These are phyloP conservation scores for Brasenia schreberi DNA, from an alignment of 164 flowering plant species.

Conservation along the genomic window DNA sequence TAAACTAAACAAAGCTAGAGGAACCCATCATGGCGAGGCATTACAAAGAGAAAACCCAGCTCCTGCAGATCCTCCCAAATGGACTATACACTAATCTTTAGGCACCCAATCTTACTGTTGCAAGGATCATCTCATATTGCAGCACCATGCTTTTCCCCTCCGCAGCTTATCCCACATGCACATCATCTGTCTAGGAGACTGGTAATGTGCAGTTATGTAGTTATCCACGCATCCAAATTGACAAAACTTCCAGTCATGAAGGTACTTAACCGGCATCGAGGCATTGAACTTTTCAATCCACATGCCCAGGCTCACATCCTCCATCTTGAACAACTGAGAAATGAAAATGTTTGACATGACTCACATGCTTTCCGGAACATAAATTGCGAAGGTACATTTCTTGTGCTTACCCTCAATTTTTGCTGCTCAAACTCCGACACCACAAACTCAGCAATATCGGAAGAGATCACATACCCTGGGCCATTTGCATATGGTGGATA, in stretches of 20 bases:
- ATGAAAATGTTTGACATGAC: neutral
- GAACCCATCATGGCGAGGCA: no score
- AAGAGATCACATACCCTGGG: conserved; percentile 79
- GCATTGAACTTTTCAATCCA: conserved; percentile 72
- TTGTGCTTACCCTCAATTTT: conserved; percentile 43
- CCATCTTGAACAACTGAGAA: conserved; percentile 77
- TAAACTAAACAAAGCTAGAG: no score
- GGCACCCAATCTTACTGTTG: neutral
- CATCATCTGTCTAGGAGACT: conserved; percentile 80
- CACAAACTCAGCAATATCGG: conserved; percentile 66
- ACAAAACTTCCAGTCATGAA: conserved; percentile 56
- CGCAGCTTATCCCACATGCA: conserved; percentile 73
- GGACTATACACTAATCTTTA: no score
- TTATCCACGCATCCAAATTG: conserved; percentile 73
- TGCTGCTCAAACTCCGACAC: conserved; percentile 65
- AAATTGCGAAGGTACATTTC: neutral
- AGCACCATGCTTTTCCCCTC: conserved; percentile 43
- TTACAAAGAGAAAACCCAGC: no score
- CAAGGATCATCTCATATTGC: conserved; percentile 52
- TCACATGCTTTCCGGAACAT: no score
- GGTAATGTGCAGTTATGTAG: conserved; percentile 74
- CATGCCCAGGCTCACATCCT: conserved; percentile 84
- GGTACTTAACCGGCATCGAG: conserved; percentile 42
- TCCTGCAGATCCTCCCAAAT: no score
- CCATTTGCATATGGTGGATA: conserved; percentile 98